phyloP scores from a whole-genome alignment of 225 moss, liverwort and hornwort species.

The Neckera pumila region DNA sequence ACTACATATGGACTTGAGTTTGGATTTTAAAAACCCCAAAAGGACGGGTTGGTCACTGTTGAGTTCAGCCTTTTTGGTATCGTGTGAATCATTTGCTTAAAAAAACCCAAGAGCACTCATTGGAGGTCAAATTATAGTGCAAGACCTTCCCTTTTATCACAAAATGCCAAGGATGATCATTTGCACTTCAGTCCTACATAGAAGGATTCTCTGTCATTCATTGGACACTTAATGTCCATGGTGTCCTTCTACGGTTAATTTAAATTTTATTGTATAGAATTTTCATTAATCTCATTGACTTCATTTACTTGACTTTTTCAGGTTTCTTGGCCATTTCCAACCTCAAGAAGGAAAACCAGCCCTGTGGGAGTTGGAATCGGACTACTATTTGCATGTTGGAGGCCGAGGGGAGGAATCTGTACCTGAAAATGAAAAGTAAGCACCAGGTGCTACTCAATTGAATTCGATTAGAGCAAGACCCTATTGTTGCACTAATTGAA shows the following conservation, averaged over 20 bases:
- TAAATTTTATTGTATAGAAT: not conserved
- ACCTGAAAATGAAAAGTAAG: slow-evolving; percentile 15
- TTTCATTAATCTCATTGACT: not conserved
- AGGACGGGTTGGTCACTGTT: not conserved
- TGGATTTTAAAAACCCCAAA: not conserved
- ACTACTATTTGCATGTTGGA: slow-evolving; percentile 92
- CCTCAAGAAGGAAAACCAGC: slow-evolving; percentile 92
- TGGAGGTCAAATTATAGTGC: not conserved
- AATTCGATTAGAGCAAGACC: not conserved
- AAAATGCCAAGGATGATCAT: not conserved
- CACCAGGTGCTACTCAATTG: not conserved
- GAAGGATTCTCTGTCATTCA: not conserved
- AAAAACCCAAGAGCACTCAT: not conserved
- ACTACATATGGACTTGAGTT: not conserved
- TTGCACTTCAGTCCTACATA: not conserved
- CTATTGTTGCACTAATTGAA: not conserved
- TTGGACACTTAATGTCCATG: rapidly evolving
- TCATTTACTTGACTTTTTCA: not conserved
- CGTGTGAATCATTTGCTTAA: not conserved
- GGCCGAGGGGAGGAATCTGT: slow-evolving; percentile 54
- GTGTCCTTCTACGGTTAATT: not conserved
- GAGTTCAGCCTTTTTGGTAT: not conserved
- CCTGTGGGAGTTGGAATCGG: slow-evolving; percentile 91
- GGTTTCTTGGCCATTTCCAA: slow-evolving; percentile 90
- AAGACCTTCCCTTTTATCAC: not conserved